Evolutionary conservation across 148 eudicot species (phyloP), one percentile per base, ranked within the genome.

Genomic region (Rhododendron kiyosumense): DNA sequence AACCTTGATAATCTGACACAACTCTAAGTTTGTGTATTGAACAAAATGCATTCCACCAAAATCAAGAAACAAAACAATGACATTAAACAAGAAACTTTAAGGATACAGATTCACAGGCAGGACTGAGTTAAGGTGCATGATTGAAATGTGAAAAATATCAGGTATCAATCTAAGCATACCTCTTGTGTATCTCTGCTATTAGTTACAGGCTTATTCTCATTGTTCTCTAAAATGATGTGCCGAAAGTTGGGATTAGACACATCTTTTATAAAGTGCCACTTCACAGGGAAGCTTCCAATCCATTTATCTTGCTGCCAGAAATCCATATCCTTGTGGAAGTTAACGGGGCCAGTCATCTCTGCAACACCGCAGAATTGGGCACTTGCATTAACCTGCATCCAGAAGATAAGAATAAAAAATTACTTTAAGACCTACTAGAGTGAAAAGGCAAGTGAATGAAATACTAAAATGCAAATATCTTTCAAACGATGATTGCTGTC

Each of bases 291-390:
- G 88, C 99, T 94, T 57, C 98, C 98, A 87, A 94, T 93, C 99
- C 99, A 97, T 90, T 97, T 97, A 87, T 97, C 99, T 90, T 97
- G 99, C 94, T 97, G 99, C 99, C 99, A 97, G 88, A 97, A 97
- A 89, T 97, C 99, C 99, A 97, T 97, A 89, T 97, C 96, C 46
- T 90, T 92, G 54, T 85, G 89, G 83, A 95, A 95, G 83, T 97
- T 95, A 84, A 97, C 99, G 24, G 94, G 94, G 13, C 98, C 98
- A 85, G 84, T 82, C 99, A 97, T 97, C 89, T 97, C 98, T 28
- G 99, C 96, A 88, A 97, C 92, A 83, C 98, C 99, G 87, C 99
- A 97, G 87, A 92, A 97, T 84, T 95, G 99, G 38, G 98, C 99
- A 88, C 99, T 95, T 9, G 99, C 99, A 92, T 97, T 97, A 24